Base-by-base conservation (phyloP, 306 rosid species). In the Spatholobus suberectus region DNA sequence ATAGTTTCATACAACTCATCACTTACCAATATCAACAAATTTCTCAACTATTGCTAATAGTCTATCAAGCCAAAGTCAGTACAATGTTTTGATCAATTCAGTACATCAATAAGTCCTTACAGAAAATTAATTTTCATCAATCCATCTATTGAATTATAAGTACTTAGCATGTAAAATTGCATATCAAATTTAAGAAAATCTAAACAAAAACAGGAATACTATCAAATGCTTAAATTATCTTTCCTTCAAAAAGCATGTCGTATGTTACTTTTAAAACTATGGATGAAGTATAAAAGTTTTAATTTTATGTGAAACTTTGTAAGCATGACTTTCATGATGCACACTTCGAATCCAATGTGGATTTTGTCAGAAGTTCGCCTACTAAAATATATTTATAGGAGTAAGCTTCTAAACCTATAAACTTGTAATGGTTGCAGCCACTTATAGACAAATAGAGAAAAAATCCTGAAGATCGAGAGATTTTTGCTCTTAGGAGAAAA, bases 371-470 rank as follows among this genome's bases (percentile, higher is more conserved):
- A 10, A 71, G 4, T 13, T 73, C 21, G 46, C 67, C 49, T 11
- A 34, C 47, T 72, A 8, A 69, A 73, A 84, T 41, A 51, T 27
- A 59, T 54, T 84, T 43, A 79, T 21, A 38, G 27, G 59, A 67
- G 32, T 76, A 73, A 46, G 68, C 72, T 73, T 65, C 77, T 1
- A 40, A 72, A 29, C 14, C 70, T 18, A 80, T 55, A 71, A 47
- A 58, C 27, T 18, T 78, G 35, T 54, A 34, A 62, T 49, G 11
- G 40, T 43, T 27, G 21, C 40, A 63, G 20, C 41, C 43, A 43
- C 21, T 70, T 20, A 55, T 11, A 37, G 69, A 72, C 37, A 58
- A 44, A 75, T 0, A 70, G 27, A 29, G 17, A 37, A 44, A 74
- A 78, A 2, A 2, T 54, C 32, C 35, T 49, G 43, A 62, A 65